These are phyloP conservation scores for Sporisorium graminicola DNA, from an alignment of 1,284 basidiomycete species.

Conservation along the genomic window DNA sequence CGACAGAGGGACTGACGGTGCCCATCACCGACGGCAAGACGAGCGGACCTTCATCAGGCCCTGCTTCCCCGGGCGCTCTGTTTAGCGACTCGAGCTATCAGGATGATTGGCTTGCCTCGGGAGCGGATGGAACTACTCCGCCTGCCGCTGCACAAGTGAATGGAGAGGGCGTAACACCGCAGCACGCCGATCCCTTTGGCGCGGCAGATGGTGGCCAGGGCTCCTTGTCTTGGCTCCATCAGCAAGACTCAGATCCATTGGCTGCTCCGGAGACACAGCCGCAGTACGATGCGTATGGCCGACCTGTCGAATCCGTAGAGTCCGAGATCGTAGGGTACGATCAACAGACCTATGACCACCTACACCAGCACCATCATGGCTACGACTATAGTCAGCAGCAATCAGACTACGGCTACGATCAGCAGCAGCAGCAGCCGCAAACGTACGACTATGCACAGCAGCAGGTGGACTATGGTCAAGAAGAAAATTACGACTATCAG, in stretches of 20 bases:
- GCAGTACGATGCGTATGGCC: slow-evolving; percentile 42
- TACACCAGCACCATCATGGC: slow-evolving; percentile 26
- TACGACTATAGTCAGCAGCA: slow-evolving; percentile 31
- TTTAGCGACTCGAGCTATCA: slow-evolving; percentile 45
- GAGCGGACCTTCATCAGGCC: slow-evolving; percentile 21
- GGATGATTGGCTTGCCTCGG: slow-evolving; percentile 49
- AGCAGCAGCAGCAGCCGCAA: slow-evolving; percentile 20
- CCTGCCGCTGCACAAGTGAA: not conserved
- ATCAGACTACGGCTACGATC: slow-evolving; percentile 4
- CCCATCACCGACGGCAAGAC: slow-evolving; percentile 16
- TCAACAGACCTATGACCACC: slow-evolving; percentile 29
- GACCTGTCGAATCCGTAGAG: slow-evolving; percentile 17
- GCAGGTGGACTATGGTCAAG: slow-evolving; percentile 26
- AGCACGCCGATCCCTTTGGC: slow-evolving; percentile 31
- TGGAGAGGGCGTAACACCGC: not conserved
- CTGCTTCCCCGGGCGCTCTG: slow-evolving; percentile 40
- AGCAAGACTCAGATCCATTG: slow-evolving; percentile 2
- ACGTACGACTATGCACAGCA: slow-evolving; percentile 23
- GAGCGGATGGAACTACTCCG: slow-evolving; percentile 7
- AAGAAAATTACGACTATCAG: slow-evolving; percentile 22
- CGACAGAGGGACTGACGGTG: slow-evolving; percentile 13
- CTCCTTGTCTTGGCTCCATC: slow-evolving; percentile 37
- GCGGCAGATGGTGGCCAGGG: slow-evolving; percentile 32
- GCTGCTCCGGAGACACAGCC: slow-evolving; percentile 5
- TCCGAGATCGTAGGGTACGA: slow-evolving; percentile 23